Evolutionary conservation across 2,329 filamentous ascomycete genomes (phyloP).

Genomic region (Scedosporium minutisporum): DNA sequence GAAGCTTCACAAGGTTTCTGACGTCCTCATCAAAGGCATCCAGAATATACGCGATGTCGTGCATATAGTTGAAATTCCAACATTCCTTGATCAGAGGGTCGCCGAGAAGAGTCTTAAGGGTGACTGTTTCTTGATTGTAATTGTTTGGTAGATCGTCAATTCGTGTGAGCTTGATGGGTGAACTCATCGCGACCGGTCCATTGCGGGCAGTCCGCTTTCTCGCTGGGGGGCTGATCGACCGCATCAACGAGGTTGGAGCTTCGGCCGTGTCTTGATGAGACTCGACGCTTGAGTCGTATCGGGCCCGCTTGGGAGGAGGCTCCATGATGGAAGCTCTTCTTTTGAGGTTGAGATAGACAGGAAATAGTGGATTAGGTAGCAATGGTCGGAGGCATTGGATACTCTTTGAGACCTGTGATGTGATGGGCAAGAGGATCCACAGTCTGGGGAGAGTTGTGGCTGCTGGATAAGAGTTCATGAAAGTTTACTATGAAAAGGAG

Average conservation of each 20-base stretch:
- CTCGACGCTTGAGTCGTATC: background rate
- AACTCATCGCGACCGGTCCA: constrained; percentile 27
- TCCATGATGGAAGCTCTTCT: background rate
- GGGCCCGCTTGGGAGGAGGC: background rate
- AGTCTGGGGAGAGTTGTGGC: too few species aligned
- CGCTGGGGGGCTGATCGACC: constrained; percentile 37
- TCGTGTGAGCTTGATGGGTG: constrained; percentile 63
- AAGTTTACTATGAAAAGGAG: too few species aligned
- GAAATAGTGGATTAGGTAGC: too few species aligned
- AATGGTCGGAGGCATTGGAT: too few species aligned
- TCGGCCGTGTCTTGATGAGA: background rate
- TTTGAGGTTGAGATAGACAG: too few species aligned
- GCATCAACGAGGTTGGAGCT: constrained; percentile 19
- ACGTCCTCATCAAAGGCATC: constrained; percentile 42
- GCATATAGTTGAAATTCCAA: constrained; percentile 62
- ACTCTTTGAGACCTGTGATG: too few species aligned
- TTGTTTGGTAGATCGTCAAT: constrained; percentile 52
- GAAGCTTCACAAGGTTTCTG: constrained; percentile 37
- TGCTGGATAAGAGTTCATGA: too few species aligned
- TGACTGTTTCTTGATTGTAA: constrained; percentile 56
- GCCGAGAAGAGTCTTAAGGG: constrained; percentile 58
- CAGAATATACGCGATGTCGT: constrained; percentile 50
- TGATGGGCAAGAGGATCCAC: too few species aligned
- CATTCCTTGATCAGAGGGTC: constrained; percentile 64
- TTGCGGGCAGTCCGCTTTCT: constrained; percentile 18